These are phyloP conservation scores for Phaseolus coccineus DNA, from an alignment of 331 rosid species.

Conservation along the genomic window DNA sequence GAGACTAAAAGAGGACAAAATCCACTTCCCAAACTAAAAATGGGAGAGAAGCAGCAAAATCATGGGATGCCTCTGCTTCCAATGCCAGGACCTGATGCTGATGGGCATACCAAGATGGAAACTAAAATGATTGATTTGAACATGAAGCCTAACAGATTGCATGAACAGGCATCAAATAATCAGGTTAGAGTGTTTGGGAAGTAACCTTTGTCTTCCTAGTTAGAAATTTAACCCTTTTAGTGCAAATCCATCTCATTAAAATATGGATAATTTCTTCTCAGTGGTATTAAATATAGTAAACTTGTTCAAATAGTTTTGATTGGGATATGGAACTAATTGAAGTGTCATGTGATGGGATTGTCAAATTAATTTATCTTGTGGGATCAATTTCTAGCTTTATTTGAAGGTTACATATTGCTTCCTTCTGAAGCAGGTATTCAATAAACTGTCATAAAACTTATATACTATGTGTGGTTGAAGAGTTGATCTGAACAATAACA, in stretches of 20 bases:
- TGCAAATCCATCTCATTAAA: conserved; percentile 1
- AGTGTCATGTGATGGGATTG: conserved; percentile 21
- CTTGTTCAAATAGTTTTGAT: not conserved
- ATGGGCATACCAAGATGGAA: conserved; percentile 69
- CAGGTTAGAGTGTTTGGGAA: conserved; percentile 61
- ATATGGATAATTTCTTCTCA: not conserved
- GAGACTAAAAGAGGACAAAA: conserved; percentile 67
- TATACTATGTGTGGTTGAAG: not conserved
- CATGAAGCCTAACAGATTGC: conserved; percentile 79
- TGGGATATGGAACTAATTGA: conserved; percentile 1
- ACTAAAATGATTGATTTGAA: conserved; percentile 90
- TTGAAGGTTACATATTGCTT: conserved; percentile 13
- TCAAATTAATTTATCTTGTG: conserved; percentile 20
- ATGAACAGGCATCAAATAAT: conserved; percentile 75
- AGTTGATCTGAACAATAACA: not conserved
- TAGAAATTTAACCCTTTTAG: conserved; percentile 3
- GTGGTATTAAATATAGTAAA: conserved; percentile 12
- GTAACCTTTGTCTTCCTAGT: conserved; percentile 12
- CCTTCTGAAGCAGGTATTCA: conserved; percentile 34
- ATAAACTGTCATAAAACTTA: not conserved
- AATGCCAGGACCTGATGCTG: conserved; percentile 58
- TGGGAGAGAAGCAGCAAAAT: conserved; percentile 71
- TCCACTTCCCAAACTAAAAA: conserved; percentile 55
- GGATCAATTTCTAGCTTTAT: conserved; percentile 10
- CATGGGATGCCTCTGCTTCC: conserved; percentile 59